Conservation (phyloP, 345 rosid species). For the Aurinia saxatilis region DNA sequence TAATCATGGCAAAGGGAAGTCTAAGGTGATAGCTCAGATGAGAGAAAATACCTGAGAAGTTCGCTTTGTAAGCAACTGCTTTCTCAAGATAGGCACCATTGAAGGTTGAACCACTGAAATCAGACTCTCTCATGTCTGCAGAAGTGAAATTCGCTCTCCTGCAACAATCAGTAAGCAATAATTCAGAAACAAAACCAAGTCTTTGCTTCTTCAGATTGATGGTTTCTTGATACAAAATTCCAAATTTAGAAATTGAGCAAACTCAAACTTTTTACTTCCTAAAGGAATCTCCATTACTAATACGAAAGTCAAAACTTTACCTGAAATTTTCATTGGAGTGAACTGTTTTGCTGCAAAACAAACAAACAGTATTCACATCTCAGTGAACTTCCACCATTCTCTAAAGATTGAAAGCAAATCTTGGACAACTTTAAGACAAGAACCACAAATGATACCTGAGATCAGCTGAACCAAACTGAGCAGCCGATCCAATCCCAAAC, state of each 20-base stretch:
- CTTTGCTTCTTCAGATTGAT: constrained; percentile 8
- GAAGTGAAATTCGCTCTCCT: constrained; percentile 96
- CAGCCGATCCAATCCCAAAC: constrained; percentile 89
- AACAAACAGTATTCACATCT: not conserved
- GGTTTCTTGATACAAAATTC: not conserved
- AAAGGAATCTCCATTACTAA: too few species aligned
- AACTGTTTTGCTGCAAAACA: constrained; percentile 64
- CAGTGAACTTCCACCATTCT: constrained; percentile 1
- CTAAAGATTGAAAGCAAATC: not conserved
- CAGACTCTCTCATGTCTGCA: constrained; percentile 95
- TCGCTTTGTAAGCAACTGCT: constrained; percentile 93
- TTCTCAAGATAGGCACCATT: constrained; percentile 93
- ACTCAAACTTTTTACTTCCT: too few species aligned
- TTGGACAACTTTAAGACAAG: not conserved
- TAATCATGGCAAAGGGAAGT: not conserved
- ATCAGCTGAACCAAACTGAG: constrained; percentile 87
- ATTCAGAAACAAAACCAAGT: not conserved
- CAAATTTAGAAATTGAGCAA: too few species aligned
- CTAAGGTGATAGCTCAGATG: not conserved
- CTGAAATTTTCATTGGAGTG: constrained; percentile 81
- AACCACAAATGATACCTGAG: constrained; percentile 39
- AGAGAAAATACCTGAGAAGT: constrained; percentile 57
- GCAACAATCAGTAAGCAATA: constrained; percentile 24
- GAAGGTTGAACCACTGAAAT: constrained; percentile 91
- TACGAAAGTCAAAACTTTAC: constrained; percentile 24